phyloP scores from a whole-genome alignment of 225 moss, liverwort and hornwort genomes.

The Polytrichum commune region DNA sequence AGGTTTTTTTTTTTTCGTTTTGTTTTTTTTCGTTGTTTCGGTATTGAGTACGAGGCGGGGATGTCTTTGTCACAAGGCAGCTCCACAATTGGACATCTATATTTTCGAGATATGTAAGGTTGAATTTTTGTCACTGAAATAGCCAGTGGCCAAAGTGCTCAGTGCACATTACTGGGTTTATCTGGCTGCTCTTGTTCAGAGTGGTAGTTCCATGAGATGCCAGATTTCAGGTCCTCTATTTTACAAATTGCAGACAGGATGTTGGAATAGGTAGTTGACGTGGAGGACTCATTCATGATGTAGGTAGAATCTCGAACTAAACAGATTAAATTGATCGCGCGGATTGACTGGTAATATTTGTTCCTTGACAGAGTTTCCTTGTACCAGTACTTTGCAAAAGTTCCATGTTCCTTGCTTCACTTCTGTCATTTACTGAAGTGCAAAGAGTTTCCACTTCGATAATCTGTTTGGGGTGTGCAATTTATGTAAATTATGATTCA shows the following conservation, averaged over 20 bases:
- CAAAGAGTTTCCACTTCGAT: no score
- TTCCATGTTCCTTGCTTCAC: no score
- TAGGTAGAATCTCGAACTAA: neutral
- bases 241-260: neutral
- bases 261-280: neutral
- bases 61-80: neutral
- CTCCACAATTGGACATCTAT: neutral
- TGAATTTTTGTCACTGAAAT: neutral
- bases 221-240: neutral
- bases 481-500: no score
- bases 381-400: no score
- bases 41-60: neutral
- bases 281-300: slow-evolving; percentile 4
- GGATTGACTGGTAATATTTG: neutral
- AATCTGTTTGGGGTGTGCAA: no score
- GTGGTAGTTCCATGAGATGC: neutral
- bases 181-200: neutral
- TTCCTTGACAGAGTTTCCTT: no score
- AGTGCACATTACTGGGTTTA: neutral
- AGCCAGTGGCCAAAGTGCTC: neutral
- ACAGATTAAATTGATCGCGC: neutral
- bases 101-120: neutral
- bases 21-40: neutral
- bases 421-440: no score
- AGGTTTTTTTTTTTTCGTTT: neutral